Percentiles rank a stretch among this genome's conserved stretches.
phyloP scores from a whole-genome alignment of 768 basidiomycete genomes.

The Fomitopsis pulvina region DNA sequence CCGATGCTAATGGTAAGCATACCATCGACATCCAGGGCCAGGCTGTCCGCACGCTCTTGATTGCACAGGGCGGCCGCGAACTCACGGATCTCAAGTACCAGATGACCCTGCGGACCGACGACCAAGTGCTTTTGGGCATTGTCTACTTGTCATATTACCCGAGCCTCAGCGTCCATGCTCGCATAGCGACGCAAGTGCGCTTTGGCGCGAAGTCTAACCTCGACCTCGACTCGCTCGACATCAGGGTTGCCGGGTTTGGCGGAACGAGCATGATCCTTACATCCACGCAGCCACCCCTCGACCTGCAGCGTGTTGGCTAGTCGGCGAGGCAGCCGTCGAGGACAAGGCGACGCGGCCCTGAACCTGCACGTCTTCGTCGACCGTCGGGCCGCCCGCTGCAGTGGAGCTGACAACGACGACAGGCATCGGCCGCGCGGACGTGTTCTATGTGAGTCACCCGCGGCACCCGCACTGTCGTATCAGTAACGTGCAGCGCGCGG shows the following conservation, averaged over 20 bases:
- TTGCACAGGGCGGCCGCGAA: constrained; percentile 37
- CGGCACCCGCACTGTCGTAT: constrained; percentile 41
- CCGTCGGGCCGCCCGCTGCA: constrained; percentile 28
- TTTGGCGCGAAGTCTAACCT: constrained; percentile 40
- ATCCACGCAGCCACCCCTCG: constrained; percentile 37
- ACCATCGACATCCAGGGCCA: constrained; percentile 40
- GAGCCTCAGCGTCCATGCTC: constrained; percentile 37
- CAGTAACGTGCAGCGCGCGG: constrained; percentile 38
- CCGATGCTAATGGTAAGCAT: constrained; percentile 35
- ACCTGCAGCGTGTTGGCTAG: constrained; percentile 49
- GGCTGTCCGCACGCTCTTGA: constrained; percentile 43
- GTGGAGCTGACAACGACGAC: constrained; percentile 40
- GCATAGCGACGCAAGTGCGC: constrained; percentile 39
- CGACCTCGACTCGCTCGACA: constrained; percentile 35
- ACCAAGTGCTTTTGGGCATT: constrained; percentile 33
- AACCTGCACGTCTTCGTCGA: constrained; percentile 40
- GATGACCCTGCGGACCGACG: constrained; percentile 38
- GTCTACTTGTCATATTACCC: constrained; percentile 33
- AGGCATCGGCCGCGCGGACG: constrained; percentile 47
- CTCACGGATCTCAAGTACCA: constrained; percentile 42
- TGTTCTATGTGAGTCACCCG: constrained; percentile 37
- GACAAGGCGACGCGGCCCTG: constrained; percentile 38
- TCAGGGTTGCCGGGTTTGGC: constrained; percentile 35
- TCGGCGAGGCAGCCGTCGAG: constrained; percentile 47
- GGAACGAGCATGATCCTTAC: constrained; percentile 40